These are phyloP conservation scores for Physcomitrium patens DNA, from an alignment of 225 moss, liverwort and hornwort species.

Conservation along the genomic window DNA sequence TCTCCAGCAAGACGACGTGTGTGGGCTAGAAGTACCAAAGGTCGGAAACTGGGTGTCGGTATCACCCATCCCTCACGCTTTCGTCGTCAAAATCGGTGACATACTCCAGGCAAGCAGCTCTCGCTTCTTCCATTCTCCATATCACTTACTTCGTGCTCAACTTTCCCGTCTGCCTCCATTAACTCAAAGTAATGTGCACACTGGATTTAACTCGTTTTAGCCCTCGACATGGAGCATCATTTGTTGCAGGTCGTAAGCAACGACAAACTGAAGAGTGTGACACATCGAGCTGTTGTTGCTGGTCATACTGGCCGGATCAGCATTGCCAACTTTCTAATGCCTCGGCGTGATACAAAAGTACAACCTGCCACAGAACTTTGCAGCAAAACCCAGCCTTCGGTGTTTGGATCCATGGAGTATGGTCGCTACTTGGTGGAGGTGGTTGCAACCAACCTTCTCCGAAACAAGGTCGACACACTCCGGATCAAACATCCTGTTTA, in stretches of 20 bases:
- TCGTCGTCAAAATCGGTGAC: slow-evolving; percentile 17
- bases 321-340: slow-evolving; percentile 5
- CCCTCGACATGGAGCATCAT: too few relatives aligned
- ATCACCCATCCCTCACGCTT: not conserved
- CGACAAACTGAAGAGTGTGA: not conserved
- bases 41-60: not conserved
- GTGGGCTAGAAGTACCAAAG: not conserved
- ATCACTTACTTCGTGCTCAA: too few relatives aligned
- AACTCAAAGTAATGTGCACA: too few relatives aligned
- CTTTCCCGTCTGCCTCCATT: too few relatives aligned
- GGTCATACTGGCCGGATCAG: not conserved
- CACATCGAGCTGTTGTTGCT: not conserved
- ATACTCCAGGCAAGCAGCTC: not conserved
- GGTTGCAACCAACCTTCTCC: too few relatives aligned
- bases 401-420: not conserved
- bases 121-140: too few relatives aligned
- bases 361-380: not conserved
- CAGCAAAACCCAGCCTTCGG: not conserved
- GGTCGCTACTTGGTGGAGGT: not conserved
- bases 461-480: too few relatives aligned
- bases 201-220: too few relatives aligned
- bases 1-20: not conserved
- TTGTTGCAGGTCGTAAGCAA: not conserved
- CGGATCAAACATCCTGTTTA: too few relatives aligned
- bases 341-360: not conserved